Evolutionary conservation across 371 early-diverging fungal species (phyloP).

Genomic region (Syncephalastrum contaminatum): DNA sequence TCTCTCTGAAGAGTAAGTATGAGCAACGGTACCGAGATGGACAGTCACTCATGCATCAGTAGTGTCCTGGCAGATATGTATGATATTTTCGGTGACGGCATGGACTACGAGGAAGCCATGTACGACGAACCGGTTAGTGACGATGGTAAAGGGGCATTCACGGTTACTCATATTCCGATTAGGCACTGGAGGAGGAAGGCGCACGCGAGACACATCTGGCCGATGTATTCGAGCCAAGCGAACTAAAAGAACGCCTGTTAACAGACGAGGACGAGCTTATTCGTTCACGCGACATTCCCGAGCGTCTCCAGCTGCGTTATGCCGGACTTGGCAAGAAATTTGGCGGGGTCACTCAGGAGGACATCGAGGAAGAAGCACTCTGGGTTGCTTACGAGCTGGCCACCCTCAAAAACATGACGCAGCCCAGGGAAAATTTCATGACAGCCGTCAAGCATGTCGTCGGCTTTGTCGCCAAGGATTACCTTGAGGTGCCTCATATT

Average conservation of each 20-base stretch:
- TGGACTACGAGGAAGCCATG: constrained; percentile 87
- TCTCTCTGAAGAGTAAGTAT: constrained; percentile 39
- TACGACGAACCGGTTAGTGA: constrained; percentile 34
- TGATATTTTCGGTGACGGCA: constrained; percentile 91
- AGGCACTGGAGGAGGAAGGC: constrained; percentile 24
- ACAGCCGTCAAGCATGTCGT: constrained; percentile 54
- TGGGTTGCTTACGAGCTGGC: constrained; percentile 57
- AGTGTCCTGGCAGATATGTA: constrained; percentile 83
- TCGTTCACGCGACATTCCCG: constrained; percentile 86
- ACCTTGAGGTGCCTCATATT: constrained; percentile 92
- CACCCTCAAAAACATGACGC: constrained; percentile 19
- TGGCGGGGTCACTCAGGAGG: constrained; percentile 39
- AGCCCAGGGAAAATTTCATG: constrained; percentile 27
- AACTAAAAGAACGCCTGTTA: constrained; percentile 85
- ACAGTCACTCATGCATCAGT: not conserved
- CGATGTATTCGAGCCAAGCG: constrained; percentile 91
- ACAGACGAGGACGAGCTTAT: constrained; percentile 92
- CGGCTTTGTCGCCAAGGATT: constrained; percentile 70
- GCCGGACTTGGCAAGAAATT: constrained; percentile 45
- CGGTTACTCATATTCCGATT: not conserved
- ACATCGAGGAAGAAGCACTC: constrained; percentile 60
- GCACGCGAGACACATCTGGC: constrained; percentile 61
- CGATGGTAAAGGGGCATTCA: not conserved
- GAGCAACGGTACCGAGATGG: not conserved
- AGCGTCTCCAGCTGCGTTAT: constrained; percentile 82